A percentile compares a stretch with the other conserved stretches of the same genome.
These are phyloP conservation scores for Trametopsis cervina DNA, from an alignment of 768 basidiomycete species.

Conservation along the genomic window DNA sequence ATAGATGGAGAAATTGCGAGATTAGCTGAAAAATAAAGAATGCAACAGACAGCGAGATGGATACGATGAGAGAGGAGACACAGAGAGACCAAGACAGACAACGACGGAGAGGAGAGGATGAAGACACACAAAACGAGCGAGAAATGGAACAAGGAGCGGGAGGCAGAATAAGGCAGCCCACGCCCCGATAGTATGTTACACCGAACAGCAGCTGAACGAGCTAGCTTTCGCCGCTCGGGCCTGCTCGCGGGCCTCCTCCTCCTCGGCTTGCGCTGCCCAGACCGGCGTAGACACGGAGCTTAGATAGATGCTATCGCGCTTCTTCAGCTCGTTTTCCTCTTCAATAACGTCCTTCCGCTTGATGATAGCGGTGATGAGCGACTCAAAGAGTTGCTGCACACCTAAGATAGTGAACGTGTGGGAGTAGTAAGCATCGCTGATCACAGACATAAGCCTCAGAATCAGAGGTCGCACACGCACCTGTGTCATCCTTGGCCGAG, in stretches of 20 bases:
- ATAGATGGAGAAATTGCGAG: constrained; percentile 14
- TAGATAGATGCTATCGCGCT: constrained; percentile 79
- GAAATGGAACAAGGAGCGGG: constrained; percentile 2
- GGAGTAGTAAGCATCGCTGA: constrained; percentile 6
- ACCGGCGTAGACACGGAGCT: constrained; percentile 54
- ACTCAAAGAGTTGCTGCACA: constrained; percentile 72
- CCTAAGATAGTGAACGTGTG: constrained; percentile 36
- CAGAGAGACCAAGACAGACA: constrained; percentile 6
- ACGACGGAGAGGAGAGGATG: constrained; percentile 13
- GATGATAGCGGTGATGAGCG: constrained; percentile 77
- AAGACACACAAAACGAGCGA: constrained; percentile 6
- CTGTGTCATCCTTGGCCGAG: constrained; percentile 82
- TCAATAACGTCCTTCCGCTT: constrained; percentile 73
- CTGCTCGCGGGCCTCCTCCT: constrained; percentile 63
- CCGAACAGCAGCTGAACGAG: constrained; percentile 65
- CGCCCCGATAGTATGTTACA: constrained; percentile 21
- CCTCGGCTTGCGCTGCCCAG: constrained; percentile 77
- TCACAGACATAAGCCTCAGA: neutral
- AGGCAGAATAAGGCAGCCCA: constrained; percentile 8
- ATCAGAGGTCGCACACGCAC: constrained; percentile 34
- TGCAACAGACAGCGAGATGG: constrained; percentile 13
- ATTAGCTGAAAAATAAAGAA: constrained; percentile 14
- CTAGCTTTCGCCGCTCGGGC: constrained; percentile 36
- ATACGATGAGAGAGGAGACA: constrained; percentile 6
- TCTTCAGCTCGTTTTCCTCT: constrained; percentile 70